A percentile compares a stretch with the other conserved stretches of the same genome.
Conservation (phyloP, 495 filamentous ascomycete genomes). For the Chaetomidium leptoderma region DNA sequence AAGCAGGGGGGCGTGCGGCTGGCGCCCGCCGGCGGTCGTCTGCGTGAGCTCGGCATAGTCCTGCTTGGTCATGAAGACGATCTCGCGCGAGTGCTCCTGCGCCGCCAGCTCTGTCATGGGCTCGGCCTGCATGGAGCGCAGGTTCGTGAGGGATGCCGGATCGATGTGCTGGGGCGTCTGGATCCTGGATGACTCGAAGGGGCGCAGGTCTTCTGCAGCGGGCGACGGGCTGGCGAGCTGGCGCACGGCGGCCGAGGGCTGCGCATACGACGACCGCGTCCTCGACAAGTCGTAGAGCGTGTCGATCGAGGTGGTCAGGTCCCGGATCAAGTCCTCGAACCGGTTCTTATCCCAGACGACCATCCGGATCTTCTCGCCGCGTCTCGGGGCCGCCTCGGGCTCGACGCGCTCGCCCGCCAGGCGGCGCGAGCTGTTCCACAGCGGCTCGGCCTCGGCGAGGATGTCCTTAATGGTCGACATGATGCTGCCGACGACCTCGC, state of each 20-base stretch:
- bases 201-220: conserved; percentile 42
- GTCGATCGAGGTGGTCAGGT: conserved; percentile 81
- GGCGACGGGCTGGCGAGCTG: conserved; percentile 26
- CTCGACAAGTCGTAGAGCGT: conserved; percentile 82
- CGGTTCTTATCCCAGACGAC: conserved; percentile 56
- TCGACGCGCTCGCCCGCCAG: conserved; percentile 42
- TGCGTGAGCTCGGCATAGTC: conserved; percentile 42
- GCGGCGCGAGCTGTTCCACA: conserved; percentile 56
- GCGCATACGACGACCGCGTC: conserved; percentile 57
- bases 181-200: conserved; percentile 52
- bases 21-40: conserved; percentile 18
- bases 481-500: conserved; percentile 81
- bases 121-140: conserved; percentile 40
- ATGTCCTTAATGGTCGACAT: conserved; percentile 86
- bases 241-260: conserved; percentile 25
- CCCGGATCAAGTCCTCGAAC: conserved; percentile 66
- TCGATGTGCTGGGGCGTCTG: conserved; percentile 52
- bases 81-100: conserved; percentile 36
- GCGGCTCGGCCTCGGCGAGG: conserved; percentile 74
- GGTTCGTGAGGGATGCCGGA: conserved; percentile 39
- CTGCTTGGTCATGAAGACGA: conserved; percentile 53
- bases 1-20: conserved; percentile 52
- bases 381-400: conserved; percentile 30
- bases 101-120: conserved; percentile 37
- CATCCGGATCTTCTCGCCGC: conserved; percentile 43